Base-by-base conservation (phyloP, 495 filamentous ascomycete genomes). In the Annulohypoxylon stygium region DNA sequence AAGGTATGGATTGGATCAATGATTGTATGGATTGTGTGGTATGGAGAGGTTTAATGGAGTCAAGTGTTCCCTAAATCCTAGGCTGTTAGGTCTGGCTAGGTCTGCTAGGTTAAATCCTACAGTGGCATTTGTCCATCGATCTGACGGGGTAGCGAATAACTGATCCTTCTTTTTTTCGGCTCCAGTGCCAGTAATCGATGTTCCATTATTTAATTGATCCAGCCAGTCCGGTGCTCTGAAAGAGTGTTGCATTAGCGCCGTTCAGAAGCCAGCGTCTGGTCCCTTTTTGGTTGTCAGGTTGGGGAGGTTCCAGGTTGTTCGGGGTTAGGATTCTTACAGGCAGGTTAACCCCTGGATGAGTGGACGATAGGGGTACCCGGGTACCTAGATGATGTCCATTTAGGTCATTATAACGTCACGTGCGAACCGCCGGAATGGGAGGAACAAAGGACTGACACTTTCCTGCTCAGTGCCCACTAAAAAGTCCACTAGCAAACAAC, bases 221-320 rank as follows among this genome's bases (percentile, higher is more conserved):
- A 43, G 5, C 30, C 30, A 4, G 30, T 30, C 30, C 30, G 30
- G 39, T 43, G 39, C 53, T 64, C 54, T 48, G 16, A 16, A 41
- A 65, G 59, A 70, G 48, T 41, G 51, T 23, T 59, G 70, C 70
- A 73, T 73, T 73, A 73, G 70, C 65, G 70, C 70, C 59, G 41
- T n/a, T 65, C 53, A 64, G 53, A 63, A 59, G 60, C 47, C 61
- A 34, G 60, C 65, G 53, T 37, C 65, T 64, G 43, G 43, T 45
- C 47, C 43, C 64, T 67, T 54, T 47, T 47, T 61, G 53, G 30
- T 37, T 60, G 55, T 43, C 30, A 30, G 30, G 30, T 30, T 30
- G 30, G 30, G 30, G 30, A 30, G 30, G 30, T 30, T 3, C 30
- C 5, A 30, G 30, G 30, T 30, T 30, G 30, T 30, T 30, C 57